Evolutionary conservation across 2,329 filamentous ascomycete genomes (phyloP), one percentile per base, ranked within the genome.

Genomic region (Fusarium dimerum): DNA sequence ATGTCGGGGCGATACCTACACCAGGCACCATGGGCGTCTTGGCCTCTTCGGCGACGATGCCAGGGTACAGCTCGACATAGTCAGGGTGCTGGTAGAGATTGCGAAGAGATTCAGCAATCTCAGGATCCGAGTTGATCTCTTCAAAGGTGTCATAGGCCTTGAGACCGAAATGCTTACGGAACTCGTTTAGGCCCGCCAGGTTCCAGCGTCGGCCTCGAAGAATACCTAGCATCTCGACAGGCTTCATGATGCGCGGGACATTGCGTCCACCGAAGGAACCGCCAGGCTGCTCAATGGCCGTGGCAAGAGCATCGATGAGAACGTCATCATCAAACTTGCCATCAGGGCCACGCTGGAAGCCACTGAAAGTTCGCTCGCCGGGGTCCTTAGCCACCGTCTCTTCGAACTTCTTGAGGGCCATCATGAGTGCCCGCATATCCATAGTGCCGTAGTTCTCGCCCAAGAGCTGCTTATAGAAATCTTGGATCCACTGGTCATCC

Each of bases 171-270:
- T 92, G 89, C 68, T 88, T 86, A 47, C 90, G 82, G 77, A 94
- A 95, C 74, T 94, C 90, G 66, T 95, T 95, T 55, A 95, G 76
- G 0, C 87, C 86, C 0, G 87, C 87, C 9, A 91, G 73, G 55
- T 91, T 87, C 90, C 90, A 95, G 50, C 81, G 80, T 43, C 90
- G 80, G 4, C 87, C 84, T 55, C 92, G 89, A 44, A 90, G 78
- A 51, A 95, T 94, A 41, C 89, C 90, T 7, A 94, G 76, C 36
- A 94, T 88, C 69, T 94, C 90, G 15, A 94, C 82, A 1, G 86
- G 84, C 58, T 85, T 83, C 78, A 95, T 82, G 30, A 87, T 81
- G 18, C 83, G 79, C 0, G 91, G 90, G 0, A 93, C 87, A 54
- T 90, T 89, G 13, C 85, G 84, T 1, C 84, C 85, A 1, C 88